Conservation (phyloP, 306 rosid species). For the Neltuma alba region DNA sequence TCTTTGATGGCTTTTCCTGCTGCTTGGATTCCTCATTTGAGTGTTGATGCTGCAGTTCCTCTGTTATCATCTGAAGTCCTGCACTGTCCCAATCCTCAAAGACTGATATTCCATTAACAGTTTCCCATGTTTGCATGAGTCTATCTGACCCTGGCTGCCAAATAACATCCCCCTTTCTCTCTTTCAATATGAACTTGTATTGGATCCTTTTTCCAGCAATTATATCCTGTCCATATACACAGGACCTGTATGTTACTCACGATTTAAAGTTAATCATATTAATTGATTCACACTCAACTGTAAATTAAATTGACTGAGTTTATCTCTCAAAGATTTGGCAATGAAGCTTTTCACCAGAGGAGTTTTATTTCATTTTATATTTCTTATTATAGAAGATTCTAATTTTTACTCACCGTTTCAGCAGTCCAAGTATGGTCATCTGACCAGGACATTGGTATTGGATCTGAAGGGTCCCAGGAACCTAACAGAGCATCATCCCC, state of each 20-base stretch:
- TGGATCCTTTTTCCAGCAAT: slow-evolving; percentile 60
- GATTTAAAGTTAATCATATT: too few species aligned
- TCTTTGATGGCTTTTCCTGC: slow-evolving; percentile 12
- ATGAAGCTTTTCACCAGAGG: too few species aligned
- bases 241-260: too few species aligned
- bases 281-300: too few species aligned
- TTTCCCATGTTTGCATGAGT: slow-evolving; percentile 65
- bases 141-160: slow-evolving; percentile 84
- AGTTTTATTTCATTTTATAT: not conserved
- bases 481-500: slow-evolving; percentile 72
- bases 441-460: slow-evolving; percentile 68
- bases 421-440: slow-evolving; percentile 61
- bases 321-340: too few species aligned
- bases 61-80: slow-evolving; percentile 46
- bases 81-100: slow-evolving; percentile 72
- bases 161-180: slow-evolving; percentile 39
- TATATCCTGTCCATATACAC: too few species aligned
- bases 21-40: not conserved
- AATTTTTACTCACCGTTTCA: slow-evolving; percentile 51
- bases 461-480: slow-evolving; percentile 60
- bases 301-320: too few species aligned
- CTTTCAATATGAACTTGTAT: slow-evolving; percentile 63
- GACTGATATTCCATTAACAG: slow-evolving; percentile 44
- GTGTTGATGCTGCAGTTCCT: slow-evolving; percentile 40
- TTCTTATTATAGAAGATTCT: not conserved